phyloP scores from a whole-genome alignment of 805 yeast genomes.

The Kazachstania psychrophila region DNA sequence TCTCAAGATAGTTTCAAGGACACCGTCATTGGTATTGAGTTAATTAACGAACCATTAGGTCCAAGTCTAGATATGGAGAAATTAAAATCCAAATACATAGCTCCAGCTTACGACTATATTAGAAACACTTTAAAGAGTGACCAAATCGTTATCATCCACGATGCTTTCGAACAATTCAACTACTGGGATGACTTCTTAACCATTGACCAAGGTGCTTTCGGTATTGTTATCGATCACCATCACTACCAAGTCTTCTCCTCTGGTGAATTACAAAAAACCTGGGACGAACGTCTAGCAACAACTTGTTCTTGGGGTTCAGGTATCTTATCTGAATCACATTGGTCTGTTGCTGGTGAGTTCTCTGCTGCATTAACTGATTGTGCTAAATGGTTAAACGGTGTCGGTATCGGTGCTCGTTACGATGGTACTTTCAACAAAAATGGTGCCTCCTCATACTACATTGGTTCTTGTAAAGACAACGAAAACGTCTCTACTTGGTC shows the following conservation, averaged over 20 bases:
- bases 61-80: constrained; percentile 49
- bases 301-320: constrained; percentile 46
- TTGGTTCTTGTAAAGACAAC: constrained; percentile 55
- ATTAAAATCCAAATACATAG: constrained; percentile 47
- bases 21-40: constrained; percentile 73
- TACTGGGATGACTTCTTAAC: constrained; percentile 56
- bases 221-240: constrained; percentile 79
- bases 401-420: constrained; percentile 71
- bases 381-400: constrained; percentile 82
- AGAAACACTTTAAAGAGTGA: constrained; percentile 43
- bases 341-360: constrained; percentile 84
- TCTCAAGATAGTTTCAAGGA: constrained; percentile 53
- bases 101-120: constrained; percentile 53
- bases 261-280: constrained; percentile 46
- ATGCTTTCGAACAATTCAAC: constrained; percentile 57
- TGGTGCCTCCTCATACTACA: constrained; percentile 28
- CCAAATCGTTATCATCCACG: constrained; percentile 65
- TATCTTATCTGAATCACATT: constrained; percentile 46
- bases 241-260: constrained; percentile 77
- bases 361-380: constrained; percentile 90
- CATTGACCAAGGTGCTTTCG: constrained; percentile 39
- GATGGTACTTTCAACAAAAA: constrained; percentile 43
- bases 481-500: constrained; percentile 50
- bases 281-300: constrained; percentile 51
- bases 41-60: constrained; percentile 86